These are phyloP conservation scores for Leishmania arabica DNA, from an alignment of 208 protist species.

Conservation along the genomic window DNA sequence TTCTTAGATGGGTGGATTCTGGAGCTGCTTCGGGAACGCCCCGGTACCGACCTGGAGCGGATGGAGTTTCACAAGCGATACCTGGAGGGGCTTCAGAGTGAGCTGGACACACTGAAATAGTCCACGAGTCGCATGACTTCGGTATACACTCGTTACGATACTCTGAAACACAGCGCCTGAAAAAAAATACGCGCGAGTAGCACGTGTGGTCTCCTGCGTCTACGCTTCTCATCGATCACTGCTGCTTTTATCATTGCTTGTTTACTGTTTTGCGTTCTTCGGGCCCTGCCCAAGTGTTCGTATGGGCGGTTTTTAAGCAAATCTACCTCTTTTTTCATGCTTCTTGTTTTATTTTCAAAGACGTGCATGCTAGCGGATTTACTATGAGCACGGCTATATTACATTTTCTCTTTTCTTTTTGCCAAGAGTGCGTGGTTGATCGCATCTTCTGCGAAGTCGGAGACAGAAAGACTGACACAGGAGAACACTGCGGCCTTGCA, in stretches of 20 bases:
- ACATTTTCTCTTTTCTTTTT: neutral
- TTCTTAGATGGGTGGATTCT: slow-evolving; percentile 91
- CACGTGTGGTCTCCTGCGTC: neutral
- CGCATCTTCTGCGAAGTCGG: neutral
- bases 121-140: neutral
- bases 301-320: neutral
- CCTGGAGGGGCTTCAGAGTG: slow-evolving; percentile 44
- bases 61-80: slow-evolving; percentile 88
- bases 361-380: neutral
- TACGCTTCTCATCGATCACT: neutral
- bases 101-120: neutral
- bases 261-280: neutral
- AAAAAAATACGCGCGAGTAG: neutral
- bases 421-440: neutral
- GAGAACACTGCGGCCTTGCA: neutral
- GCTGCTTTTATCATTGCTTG: slow-evolving; percentile 1
- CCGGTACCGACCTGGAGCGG: slow-evolving; percentile 54
- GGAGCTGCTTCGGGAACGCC: slow-evolving; percentile 75
- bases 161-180: neutral
- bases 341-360: neutral
- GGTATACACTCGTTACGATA: neutral
- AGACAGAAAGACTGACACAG: neutral
- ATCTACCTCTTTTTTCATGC: neutral
- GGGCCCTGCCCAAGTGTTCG: neutral
- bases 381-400: neutral